A percentile compares a stretch with the other conserved stretches of the same genome.
These are phyloP conservation scores for Wickerhamiella sergipiensis DNA, from an alignment of 805 yeast species.

Conservation along the genomic window DNA sequence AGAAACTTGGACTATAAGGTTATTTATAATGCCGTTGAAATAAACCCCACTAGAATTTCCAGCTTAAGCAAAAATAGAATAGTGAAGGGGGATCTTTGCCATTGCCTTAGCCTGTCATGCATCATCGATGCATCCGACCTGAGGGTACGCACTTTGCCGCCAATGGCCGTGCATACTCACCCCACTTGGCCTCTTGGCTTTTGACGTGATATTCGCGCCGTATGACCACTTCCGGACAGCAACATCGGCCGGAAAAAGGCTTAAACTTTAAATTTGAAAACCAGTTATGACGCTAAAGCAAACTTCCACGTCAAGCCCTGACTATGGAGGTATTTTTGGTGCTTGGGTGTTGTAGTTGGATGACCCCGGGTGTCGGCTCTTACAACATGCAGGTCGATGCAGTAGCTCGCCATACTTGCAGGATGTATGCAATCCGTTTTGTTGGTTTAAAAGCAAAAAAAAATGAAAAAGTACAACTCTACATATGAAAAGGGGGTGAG, in stretches of 20 bases:
- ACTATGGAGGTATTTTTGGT: neutral
- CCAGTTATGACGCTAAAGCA: neutral
- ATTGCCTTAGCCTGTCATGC: neutral
- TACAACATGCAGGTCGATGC: neutral
- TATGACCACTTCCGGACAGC: neutral
- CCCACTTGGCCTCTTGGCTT: neutral
- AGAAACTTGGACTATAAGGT: neutral
- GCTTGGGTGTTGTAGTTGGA: neutral
- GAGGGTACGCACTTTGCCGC: neutral
- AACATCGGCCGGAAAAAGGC: neutral
- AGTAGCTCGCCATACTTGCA: neutral
- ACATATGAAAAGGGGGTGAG: neutral
- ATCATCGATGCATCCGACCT: neutral
- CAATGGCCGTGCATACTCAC: neutral
- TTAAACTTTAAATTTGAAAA: neutral
- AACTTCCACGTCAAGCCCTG: neutral
- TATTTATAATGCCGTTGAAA: neutral
- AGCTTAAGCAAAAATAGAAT: too few species aligned
- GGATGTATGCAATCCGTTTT: neutral
- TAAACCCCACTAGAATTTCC: neutral
- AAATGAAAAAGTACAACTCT: too few species aligned
- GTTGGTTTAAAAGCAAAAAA: neutral
- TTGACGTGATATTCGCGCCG: neutral
- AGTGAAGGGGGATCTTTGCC: too few species aligned
- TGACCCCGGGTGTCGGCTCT: neutral